A percentile compares a stretch with the other conserved stretches of the same genome.
Conservation (phyloP, 2,329 filamentous ascomycete species). For the Didymellaceae sp. region DNA sequence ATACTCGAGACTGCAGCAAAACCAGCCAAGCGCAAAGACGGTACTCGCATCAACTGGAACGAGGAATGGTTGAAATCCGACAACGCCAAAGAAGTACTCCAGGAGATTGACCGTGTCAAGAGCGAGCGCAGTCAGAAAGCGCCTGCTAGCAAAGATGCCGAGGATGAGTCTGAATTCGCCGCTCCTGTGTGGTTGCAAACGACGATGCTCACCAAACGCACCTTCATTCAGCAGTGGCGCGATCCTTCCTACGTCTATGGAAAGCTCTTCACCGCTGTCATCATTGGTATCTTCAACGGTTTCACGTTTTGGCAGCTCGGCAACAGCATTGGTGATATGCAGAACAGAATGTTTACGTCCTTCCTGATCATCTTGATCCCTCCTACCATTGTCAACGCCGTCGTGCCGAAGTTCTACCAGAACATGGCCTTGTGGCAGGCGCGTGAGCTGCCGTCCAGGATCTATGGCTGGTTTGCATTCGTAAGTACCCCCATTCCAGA, state of each 20-base stretch:
- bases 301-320: conserved; percentile 79
- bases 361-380: conserved; percentile 68
- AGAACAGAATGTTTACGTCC: conserved; percentile 77
- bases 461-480: conserved; percentile 81
- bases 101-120: conserved; percentile 71
- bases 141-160: conserved; percentile 15
- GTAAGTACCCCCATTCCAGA: background rate
- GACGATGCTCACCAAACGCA: conserved; percentile 69
- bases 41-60: conserved; percentile 72
- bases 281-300: conserved; percentile 78
- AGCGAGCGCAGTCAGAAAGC: conserved; percentile 61
- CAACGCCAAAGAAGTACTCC: conserved; percentile 63
- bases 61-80: conserved; percentile 74
- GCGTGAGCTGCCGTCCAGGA: conserved; percentile 74
- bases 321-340: conserved; percentile 70
- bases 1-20: conserved; percentile 70
- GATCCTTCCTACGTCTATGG: conserved; percentile 78
- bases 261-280: conserved; percentile 74
- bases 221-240: conserved; percentile 77
- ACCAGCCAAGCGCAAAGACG: conserved; percentile 59
- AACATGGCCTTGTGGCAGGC: conserved; percentile 76
- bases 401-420: conserved; percentile 78
- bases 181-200: conserved; percentile 69
- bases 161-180: conserved; percentile 64
- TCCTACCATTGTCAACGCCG: conserved; percentile 73